A percentile compares a stretch with the other conserved stretches of the same genome.
These are phyloP conservation scores for Hypericum perforatum DNA, from an alignment of 345 rosid species.

Conservation along the genomic window DNA sequence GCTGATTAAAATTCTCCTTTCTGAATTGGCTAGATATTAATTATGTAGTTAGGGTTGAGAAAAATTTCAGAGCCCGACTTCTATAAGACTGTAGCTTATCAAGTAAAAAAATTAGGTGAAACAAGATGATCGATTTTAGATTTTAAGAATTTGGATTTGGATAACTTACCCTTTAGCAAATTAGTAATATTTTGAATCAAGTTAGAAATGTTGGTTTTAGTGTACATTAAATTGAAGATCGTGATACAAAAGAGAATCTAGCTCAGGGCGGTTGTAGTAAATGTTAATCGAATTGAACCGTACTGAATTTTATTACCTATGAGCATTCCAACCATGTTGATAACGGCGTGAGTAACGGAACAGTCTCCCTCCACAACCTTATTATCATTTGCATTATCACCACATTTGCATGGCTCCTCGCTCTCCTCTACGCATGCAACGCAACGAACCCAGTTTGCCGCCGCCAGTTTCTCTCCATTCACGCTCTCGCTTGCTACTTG, in stretches of 20 bases:
- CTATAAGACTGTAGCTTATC: too few relatives aligned
- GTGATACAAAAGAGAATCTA: not conserved
- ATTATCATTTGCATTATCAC: not conserved
- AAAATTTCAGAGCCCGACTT: too few relatives aligned
- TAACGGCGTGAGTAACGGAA: slow-evolving; percentile 58
- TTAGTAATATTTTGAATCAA: too few relatives aligned
- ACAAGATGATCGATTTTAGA: too few relatives aligned
- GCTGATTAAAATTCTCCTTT: too few relatives aligned
- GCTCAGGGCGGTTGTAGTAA: not conserved
- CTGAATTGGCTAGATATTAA: too few relatives aligned
- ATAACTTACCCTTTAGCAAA: too few relatives aligned
- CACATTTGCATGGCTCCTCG: slow-evolving; percentile 16
- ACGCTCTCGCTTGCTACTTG: slow-evolving; percentile 23
- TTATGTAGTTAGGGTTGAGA: too few relatives aligned
- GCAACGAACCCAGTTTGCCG: slow-evolving; percentile 13
- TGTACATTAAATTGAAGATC: not conserved
- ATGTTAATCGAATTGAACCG: not conserved
- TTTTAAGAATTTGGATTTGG: too few relatives aligned
- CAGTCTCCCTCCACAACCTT: slow-evolving; percentile 16
- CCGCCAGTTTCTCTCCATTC: slow-evolving; percentile 16
- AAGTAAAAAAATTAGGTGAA: too few relatives aligned
- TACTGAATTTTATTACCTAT: slow-evolving; percentile 32
- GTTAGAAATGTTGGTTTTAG: too few relatives aligned
- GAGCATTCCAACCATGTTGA: slow-evolving; percentile 87
- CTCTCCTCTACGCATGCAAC: slow-evolving; percentile 33